Evolutionary conservation across 345 rosid species (phyloP), one percentile per base, ranked within the genome.

Genomic region (Bruguiera gymnorhiza): DNA sequence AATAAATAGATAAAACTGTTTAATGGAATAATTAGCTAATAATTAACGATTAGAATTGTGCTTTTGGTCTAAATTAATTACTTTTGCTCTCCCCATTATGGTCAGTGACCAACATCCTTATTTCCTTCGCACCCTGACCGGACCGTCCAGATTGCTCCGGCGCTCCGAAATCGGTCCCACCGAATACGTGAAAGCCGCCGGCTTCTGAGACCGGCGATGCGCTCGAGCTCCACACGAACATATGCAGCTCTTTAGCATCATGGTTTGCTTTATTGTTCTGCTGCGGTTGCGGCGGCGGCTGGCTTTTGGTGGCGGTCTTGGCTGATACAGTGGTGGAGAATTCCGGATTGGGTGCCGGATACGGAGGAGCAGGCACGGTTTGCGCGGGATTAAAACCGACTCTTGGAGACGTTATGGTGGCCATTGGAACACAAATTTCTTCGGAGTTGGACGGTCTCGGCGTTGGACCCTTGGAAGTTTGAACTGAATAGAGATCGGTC

Each of bases 261-360:
- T 88, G 90, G 62, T 81, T 87, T 27, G 80, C 81, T 77, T 89
- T 89, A 34, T 77, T 77, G 48, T 64, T 21, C 59, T 54, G 69
- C 36, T 60, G 76, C n/a, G 73, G 69, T 20, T 65, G 81, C 21
- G 62, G 83, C 20, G 76, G 82, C 16, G 55, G 74, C 31, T 52
- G 75, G 32, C 34, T 81, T 46, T 65, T 83, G 53, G 73, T 84
- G 15, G 73, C 74, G 54, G 67, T 73, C 72, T 79, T 83, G 0
- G 87, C 6, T 10, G 62, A 4, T 21, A 75, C 50, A 1, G 84
- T 52, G 1, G 89, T 71, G 0, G 96, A 75, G 21, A 91, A 86
- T 67, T 91, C 97, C 5, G 97, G 95, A 68, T 85, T 89, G n/a
- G 97, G 98, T 20, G 89, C 88, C 6, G 98, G 98, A 75, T 93